Conservation (phyloP, 2,329 filamentous ascomycete genomes). For the Penicillium sp. region DNA sequence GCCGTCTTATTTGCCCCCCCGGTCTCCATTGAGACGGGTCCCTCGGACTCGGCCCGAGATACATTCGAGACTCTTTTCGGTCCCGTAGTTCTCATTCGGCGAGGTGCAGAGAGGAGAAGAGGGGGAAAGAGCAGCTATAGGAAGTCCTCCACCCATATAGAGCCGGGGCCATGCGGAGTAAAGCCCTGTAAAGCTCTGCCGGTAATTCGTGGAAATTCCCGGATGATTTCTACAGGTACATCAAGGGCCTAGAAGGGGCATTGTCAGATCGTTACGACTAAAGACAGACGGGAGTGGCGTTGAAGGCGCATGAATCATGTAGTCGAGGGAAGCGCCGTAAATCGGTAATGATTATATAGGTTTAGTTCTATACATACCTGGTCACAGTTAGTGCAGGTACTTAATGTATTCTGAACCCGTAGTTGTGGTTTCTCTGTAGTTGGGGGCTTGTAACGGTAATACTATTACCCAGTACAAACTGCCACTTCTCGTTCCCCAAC, state of each 20-base stretch:
- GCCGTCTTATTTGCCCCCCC: not conserved
- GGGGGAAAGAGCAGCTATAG: not conserved
- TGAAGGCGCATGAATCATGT: conserved; percentile 3
- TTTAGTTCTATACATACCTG: not conserved
- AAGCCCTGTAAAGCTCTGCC: not conserved
- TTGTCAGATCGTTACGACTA: not conserved
- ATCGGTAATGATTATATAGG: conserved; percentile 7
- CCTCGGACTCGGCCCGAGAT: conserved; percentile 20
- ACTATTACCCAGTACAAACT: not conserved
- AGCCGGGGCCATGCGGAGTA: conserved; percentile 3
- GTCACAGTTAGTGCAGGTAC: not conserved
- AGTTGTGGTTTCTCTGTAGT: not conserved
- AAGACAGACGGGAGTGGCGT: conserved; percentile 10
- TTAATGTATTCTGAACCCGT: not conserved
- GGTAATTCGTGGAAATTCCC: not conserved
- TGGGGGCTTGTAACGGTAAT: not conserved
- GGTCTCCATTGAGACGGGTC: not conserved
- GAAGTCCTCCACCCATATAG: not conserved
- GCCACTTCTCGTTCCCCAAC: not conserved
- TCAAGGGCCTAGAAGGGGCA: not conserved
- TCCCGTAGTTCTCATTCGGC: conserved; percentile 10
- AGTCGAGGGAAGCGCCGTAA: conserved; percentile 24
- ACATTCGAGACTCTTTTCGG: not conserved
- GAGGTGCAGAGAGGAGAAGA: not conserved
- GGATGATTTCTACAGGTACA: not conserved